Percentiles rank a stretch among this genome's conserved stretches.
phyloP scores from a whole-genome alignment of 169 alveolate genomes.

The Plasmodium gonderi region DNA sequence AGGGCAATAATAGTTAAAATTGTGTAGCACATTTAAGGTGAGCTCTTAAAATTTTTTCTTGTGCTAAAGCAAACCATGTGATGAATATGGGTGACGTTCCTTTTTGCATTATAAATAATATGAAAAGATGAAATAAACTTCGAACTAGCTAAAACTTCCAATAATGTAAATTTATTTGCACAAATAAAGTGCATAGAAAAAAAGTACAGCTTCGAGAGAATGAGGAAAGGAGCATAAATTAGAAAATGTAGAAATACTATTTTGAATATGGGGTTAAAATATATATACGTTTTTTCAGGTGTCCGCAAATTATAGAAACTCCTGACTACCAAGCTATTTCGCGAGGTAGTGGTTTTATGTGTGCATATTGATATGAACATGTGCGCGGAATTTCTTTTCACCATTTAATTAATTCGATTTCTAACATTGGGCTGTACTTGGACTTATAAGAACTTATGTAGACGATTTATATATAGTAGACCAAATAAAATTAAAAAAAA shows the following conservation, averaged over 20 bases:
- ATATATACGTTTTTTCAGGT: not conserved
- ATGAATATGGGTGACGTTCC: not conserved
- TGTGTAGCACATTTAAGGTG: not conserved
- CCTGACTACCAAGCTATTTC: not conserved
- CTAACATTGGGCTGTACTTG: not conserved
- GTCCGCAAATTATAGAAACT: not conserved
- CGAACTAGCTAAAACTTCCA: not conserved
- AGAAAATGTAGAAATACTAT: not conserved
- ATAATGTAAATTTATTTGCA: not conserved
- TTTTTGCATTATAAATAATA: not conserved
- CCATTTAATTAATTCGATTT: not conserved
- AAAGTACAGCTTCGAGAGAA: not conserved
- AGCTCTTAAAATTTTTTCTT: not conserved
- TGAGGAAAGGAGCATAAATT: not conserved
- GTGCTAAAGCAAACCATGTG: not conserved
- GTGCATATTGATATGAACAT: not conserved
- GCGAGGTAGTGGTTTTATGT: not conserved
- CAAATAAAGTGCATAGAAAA: not conserved
- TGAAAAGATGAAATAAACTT: not conserved
- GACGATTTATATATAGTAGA: not conserved
- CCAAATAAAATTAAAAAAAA: slow-evolving; percentile 3
- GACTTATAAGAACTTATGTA: not conserved
- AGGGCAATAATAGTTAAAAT: not conserved
- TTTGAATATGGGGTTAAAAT: not conserved
- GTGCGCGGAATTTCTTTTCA: not conserved